Percentiles rank a stretch among this genome's conserved stretches.
These are phyloP conservation scores for Periconia digitata DNA, from an alignment of 2,329 filamentous ascomycete species.

Conservation along the genomic window DNA sequence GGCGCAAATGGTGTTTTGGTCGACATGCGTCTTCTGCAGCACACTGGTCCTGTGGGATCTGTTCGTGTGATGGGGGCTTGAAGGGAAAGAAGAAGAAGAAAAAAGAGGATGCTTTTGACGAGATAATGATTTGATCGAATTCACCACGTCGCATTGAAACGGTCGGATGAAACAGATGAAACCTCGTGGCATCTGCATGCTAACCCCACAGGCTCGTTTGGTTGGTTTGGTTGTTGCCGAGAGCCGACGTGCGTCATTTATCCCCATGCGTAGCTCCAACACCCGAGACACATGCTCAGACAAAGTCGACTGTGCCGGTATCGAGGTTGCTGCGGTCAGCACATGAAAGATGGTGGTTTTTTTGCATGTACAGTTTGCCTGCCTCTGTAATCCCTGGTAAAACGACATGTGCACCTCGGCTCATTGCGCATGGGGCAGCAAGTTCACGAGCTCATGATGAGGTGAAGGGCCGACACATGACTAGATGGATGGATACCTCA, in stretches of 20 bases:
- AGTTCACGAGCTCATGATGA: not conserved
- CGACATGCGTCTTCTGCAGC: constrained; percentile 49
- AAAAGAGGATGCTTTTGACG: constrained; percentile 14
- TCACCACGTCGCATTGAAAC: too few species aligned
- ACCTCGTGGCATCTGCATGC: constrained; percentile 9
- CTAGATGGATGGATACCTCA: not conserved
- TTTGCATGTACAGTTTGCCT: too few species aligned
- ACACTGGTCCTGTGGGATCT: constrained; percentile 53
- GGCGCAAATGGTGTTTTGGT: constrained; percentile 52
- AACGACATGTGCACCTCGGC: constrained; percentile 28
- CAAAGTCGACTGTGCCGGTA: not conserved
- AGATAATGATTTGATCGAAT: constrained; percentile 8
- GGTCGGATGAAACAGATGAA: too few species aligned
- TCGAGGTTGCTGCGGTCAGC: not conserved
- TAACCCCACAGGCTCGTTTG: not conserved
- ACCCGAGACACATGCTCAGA: constrained; percentile 19
- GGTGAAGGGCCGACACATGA: not conserved
- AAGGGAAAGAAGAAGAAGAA: constrained; percentile 9
- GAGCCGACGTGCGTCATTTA: constrained; percentile 1
- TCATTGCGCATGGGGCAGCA: constrained; percentile 3
- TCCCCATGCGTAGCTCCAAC: too few species aligned
- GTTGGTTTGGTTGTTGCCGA: not conserved
- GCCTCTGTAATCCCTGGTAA: too few species aligned
- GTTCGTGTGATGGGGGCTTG: constrained; percentile 41
- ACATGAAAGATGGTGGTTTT: not conserved